Conservation (phyloP, 2,329 filamentous ascomycete genomes). For the Fusarium bactridioides region DNA sequence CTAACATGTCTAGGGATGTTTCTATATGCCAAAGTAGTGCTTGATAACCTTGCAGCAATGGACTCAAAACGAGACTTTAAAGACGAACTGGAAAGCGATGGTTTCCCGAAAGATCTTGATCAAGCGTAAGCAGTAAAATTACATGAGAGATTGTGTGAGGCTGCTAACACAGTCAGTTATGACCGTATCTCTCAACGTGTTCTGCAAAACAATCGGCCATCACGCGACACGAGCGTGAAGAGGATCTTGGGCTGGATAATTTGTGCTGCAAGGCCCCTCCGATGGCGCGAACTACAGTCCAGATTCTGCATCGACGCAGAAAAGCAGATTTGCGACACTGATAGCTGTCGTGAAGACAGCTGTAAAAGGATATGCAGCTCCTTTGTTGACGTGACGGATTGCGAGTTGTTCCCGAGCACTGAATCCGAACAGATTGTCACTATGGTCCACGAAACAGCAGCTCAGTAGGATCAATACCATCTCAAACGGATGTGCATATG, state of each 20-base stretch:
- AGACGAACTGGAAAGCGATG: fast-evolving
- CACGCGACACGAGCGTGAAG: fast-evolving
- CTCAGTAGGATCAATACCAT: no score
- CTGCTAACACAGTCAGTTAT: fast-evolving
- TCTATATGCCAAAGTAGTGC: fast-evolving
- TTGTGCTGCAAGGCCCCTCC: fast-evolving
- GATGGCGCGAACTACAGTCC: neutral
- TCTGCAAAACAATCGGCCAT: fast-evolving
- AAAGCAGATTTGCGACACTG: no score
- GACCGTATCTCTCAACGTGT: fast-evolving
- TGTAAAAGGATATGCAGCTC: neutral
- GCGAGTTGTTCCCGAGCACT: fast-evolving
- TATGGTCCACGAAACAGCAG: neutral
- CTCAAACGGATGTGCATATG: no score
- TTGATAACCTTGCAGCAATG: fast-evolving
- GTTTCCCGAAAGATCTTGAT: fast-evolving
- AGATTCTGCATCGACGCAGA: neutral
- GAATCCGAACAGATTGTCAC: fast-evolving
- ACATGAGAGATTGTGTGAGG: no score
- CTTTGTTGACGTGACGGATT: fast-evolving
- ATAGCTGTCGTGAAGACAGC: neutral
- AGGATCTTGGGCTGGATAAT: fast-evolving
- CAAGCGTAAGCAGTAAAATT: neutral
- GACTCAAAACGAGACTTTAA: neutral
- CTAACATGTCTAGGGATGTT: neutral